Evolutionary conservation across 805 yeast genomes (phyloP), one percentile per base, ranked within the genome.

Genomic region (Candida palmyrensis): DNA sequence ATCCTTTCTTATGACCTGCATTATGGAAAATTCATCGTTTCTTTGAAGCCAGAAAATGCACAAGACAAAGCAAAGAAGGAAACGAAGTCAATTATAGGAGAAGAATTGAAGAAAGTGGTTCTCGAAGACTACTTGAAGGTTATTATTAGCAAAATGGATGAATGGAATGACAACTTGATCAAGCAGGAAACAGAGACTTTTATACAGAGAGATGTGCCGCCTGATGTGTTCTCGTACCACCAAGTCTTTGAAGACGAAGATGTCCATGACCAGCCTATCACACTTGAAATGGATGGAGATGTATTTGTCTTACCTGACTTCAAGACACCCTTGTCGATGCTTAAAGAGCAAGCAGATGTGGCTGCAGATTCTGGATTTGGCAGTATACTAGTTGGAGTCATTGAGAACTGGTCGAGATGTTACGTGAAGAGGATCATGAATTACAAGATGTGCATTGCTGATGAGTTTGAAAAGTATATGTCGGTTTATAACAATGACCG

Each of bases 291-390:
- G 19, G 62, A 54, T 37, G 74, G 77, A 10, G 63, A 73, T 11
- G 67, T 63, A 2, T 68, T 68, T 32, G 86, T 80, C 17, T 60
- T 87, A 35, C 86, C 86, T 35, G 92, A 87, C 35, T 82, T 87
- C 33, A 81, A 78, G 39, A 79, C 82, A 4, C 79, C 88, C 18
- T 79, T 84, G 53, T 77, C 83, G 40, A 82, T 87, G 80, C 75
- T 87, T 37, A 79, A 81, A n/a, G 95, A 87, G 50, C 95, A 88
- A 54, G 80, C 86, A 11, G 94, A 83, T 40, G 89, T 83, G 5
- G 92, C 95, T 0, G 84, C 88, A 0, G 89, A 82, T 20, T 77
- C 90, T 3, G 85, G 86, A 3, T 88, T 84, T 55, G 86, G 88
- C 5, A 73, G 79, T 41, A 82, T 87, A 18, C 64, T 87, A 21